Percentiles rank a stretch among this genome's conserved stretches.
Evolutionary conservation across 257 asterid species (phyloP).

Genomic region (Solanum sejunctum): DNA sequence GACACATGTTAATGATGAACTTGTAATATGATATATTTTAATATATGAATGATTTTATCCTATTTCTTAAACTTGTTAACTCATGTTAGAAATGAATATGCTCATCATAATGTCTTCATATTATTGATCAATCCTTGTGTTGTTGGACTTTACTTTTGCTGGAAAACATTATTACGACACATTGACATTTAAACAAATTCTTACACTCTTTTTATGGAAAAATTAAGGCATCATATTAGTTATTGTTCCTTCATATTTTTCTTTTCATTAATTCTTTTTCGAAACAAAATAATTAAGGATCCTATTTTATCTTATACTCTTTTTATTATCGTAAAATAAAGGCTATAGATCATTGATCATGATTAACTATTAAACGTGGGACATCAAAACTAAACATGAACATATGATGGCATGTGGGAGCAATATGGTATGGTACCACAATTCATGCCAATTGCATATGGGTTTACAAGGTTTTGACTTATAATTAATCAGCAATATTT

Average conservation of each 20-base stretch:
- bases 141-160: not conserved
- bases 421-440: not conserved
- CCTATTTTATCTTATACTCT: not conserved
- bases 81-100: not conserved
- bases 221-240: not conserved
- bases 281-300: not conserved
- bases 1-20: not conserved
- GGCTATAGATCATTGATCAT: not conserved
- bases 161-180: not conserved
- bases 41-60: not conserved
- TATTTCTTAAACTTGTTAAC: not conserved
- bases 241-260: not conserved
- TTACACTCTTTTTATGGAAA: not conserved
- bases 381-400: not conserved
- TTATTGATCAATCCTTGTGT: not conserved
- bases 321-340: not conserved
- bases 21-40: not conserved
- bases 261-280: not conserved
- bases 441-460: not conserved
- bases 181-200: not conserved
- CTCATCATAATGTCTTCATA: not conserved
- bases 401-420: slow-evolving; percentile 1
- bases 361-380: not conserved
- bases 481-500: not conserved
- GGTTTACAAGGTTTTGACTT: not conserved